Percentiles rank a stretch among this genome's conserved stretches.
Conservation (phyloP, 257 asterid genomes). For the Eustoma russellianum region DNA sequence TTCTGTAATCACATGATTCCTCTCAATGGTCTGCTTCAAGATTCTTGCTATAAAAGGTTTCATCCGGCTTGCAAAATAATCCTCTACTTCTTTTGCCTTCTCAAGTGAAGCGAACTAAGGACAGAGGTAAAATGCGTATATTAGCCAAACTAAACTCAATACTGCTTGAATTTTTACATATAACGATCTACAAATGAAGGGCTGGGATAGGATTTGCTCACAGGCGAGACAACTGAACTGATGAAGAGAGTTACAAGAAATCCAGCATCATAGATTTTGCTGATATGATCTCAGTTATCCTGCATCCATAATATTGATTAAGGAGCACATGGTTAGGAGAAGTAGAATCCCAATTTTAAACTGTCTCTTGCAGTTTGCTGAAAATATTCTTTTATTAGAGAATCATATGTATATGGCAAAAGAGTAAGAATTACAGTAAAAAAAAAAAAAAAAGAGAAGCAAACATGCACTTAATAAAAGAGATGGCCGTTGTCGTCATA, state of each 20-base stretch:
- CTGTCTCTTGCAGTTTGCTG: too few species aligned
- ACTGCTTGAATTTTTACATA: neutral
- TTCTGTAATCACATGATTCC: slow-evolving; percentile 59
- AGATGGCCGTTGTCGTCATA: too few species aligned
- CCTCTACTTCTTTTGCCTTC: slow-evolving; percentile 67
- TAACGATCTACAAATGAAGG: neutral
- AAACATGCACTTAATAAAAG: too few species aligned
- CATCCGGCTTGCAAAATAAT: slow-evolving; percentile 64
- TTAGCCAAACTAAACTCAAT: neutral
- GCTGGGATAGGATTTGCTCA: slow-evolving; percentile 19
- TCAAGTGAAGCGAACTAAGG: slow-evolving; percentile 60
- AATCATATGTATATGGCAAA: too few species aligned
- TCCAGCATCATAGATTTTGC: slow-evolving; percentile 74
- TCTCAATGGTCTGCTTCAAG: slow-evolving; percentile 81
- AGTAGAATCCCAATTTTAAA: too few species aligned
- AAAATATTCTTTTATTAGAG: too few species aligned
- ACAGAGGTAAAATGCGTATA: slow-evolving; percentile 3
- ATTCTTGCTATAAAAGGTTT: slow-evolving; percentile 80
- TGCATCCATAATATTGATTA: slow-evolving; percentile 20
- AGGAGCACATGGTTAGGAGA: too few species aligned
- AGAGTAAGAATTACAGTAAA: too few species aligned
- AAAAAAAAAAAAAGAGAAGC: too few species aligned
- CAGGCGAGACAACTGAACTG: slow-evolving; percentile 69
- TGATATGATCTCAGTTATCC: slow-evolving; percentile 77
- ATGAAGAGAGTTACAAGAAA: slow-evolving; percentile 65